A percentile compares a stretch with the other conserved stretches of the same genome.
These are phyloP conservation scores for Symmetrospora coprosmae DNA, from an alignment of 768 basidiomycete genomes.

Conservation along the genomic window DNA sequence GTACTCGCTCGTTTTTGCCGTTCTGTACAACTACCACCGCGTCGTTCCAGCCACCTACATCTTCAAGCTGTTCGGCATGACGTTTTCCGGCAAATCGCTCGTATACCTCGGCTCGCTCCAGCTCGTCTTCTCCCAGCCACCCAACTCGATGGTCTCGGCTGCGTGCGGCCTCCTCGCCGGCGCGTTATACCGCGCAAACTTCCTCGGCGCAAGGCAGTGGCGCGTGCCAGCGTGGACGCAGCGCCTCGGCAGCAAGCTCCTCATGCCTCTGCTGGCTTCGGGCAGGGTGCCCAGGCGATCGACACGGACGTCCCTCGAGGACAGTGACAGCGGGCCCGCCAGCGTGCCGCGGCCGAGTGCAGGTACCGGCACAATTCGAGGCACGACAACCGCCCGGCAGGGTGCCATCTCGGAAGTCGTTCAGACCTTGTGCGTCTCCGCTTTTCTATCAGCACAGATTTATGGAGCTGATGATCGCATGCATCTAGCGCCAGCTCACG, in stretches of 20 bases:
- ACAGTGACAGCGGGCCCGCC: constrained; percentile 1
- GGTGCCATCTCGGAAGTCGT: constrained; percentile 12
- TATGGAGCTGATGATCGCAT: background rate
- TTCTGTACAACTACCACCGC: constrained; percentile 8
- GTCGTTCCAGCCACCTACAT: constrained; percentile 16
- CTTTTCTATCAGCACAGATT: background rate
- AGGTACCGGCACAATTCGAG: background rate
- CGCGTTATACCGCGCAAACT: background rate
- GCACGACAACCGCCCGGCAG: background rate
- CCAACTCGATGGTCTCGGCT: background rate
- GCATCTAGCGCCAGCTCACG: background rate
- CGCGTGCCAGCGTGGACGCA: background rate
- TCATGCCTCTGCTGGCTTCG: background rate
- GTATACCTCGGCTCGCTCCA: constrained; percentile 11
- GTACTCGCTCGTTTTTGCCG: constrained; percentile 7
- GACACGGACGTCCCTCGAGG: constrained; percentile 11
- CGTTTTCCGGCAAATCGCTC: constrained; percentile 14
- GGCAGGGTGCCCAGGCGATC: constrained; percentile 10
- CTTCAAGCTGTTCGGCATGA: constrained; percentile 18
- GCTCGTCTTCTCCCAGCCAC: constrained; percentile 2
- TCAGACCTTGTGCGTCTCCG: background rate
- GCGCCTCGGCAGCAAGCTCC: background rate
- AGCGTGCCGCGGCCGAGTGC: background rate
- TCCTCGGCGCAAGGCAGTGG: constrained; percentile 9
- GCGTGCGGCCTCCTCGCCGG: constrained; percentile 5